Evolutionary conservation across 495 filamentous ascomycete species (phyloP).

Genomic region (Xeromyces bisporus): DNA sequence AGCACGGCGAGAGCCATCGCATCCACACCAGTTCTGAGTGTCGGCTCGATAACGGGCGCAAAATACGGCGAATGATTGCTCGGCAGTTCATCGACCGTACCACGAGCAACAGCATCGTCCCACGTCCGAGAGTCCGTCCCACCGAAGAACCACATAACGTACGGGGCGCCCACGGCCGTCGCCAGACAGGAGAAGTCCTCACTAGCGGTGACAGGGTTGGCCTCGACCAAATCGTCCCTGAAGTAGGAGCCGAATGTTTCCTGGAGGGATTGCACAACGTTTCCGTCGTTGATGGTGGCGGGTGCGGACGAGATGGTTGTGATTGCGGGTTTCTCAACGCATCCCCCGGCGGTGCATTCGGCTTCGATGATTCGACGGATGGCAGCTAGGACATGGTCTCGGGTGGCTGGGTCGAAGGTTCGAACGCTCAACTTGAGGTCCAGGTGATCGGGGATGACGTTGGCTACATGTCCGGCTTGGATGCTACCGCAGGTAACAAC

Average conservation of each 20-base stretch:
- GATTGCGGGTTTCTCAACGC: conserved; percentile 22
- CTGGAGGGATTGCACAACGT: conserved; percentile 20
- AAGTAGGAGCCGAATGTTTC: conserved; percentile 30
- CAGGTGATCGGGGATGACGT: conserved; percentile 33
- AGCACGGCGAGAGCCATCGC: conserved; percentile 37
- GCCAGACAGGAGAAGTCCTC: conserved; percentile 44
- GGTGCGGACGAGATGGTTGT: conserved; percentile 23
- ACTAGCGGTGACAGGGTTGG: conserved; percentile 18
- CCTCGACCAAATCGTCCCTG: conserved; percentile 10
- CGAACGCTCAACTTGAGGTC: conserved; percentile 32
- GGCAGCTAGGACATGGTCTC: conserved; percentile 21
- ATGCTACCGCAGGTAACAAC: conserved; percentile 36
- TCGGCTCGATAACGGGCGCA: conserved; percentile 42
- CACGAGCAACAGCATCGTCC: conserved; percentile 31
- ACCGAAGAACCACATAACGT: conserved; percentile 41
- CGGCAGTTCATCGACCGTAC: conserved; percentile 23
- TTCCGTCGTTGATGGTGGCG: conserved; percentile 34
- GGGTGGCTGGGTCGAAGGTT: conserved; percentile 20
- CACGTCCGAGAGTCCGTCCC: conserved; percentile 29
- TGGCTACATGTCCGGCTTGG: conserved; percentile 35
- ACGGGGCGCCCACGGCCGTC: conserved; percentile 31
- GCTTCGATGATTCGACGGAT: conserved; percentile 34
- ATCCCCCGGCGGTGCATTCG: conserved; percentile 31
- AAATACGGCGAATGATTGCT: conserved; percentile 45
- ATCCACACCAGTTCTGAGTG: conserved; percentile 37